Evolutionary conservation across 768 basidiomycete species (phyloP).

Genomic region (Calvatia gigantea): DNA sequence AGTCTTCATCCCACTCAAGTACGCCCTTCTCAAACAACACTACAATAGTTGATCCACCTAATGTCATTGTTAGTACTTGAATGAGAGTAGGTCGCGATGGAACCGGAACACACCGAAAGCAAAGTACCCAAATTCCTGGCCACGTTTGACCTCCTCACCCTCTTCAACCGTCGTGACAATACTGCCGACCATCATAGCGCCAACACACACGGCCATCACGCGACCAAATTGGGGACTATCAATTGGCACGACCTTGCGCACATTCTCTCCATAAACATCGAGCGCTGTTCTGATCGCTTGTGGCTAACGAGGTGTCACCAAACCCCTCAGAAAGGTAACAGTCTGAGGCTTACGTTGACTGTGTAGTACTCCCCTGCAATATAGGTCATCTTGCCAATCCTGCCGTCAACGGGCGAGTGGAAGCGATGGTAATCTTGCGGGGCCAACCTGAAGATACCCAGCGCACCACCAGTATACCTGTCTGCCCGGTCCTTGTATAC

Average conservation of each 20-base stretch:
- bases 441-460: slow-evolving; percentile 91
- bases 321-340: neutral
- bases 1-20: slow-evolving; percentile 89
- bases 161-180: slow-evolving; percentile 86
- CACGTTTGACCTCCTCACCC: slow-evolving; percentile 74
- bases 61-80: neutral
- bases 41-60: slow-evolving; percentile 91
- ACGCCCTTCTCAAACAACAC: slow-evolving; percentile 84
- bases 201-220: slow-evolving; percentile 89
- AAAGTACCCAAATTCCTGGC: slow-evolving; percentile 92
- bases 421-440: slow-evolving; percentile 97
- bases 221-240: slow-evolving; percentile 86
- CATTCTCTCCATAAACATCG: slow-evolving; percentile 95
- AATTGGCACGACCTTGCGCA: slow-evolving; percentile 87
- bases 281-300: slow-evolving; percentile 89
- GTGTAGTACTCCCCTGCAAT: slow-evolving; percentile 95
- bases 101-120: slow-evolving; percentile 71
- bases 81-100: too few species aligned
- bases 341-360: slow-evolving; percentile 78
- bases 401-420: slow-evolving; percentile 83
- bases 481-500: slow-evolving; percentile 67
- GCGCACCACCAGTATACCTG: slow-evolving; percentile 71
- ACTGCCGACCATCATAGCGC: slow-evolving; percentile 94
- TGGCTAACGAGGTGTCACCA: slow-evolving; percentile 43
- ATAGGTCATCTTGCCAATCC: slow-evolving; percentile 75